A percentile compares a stretch with the other conserved stretches of the same genome.
Conservation (phyloP, 139 green algal genomes). For the Picochlorum sp. region DNA sequence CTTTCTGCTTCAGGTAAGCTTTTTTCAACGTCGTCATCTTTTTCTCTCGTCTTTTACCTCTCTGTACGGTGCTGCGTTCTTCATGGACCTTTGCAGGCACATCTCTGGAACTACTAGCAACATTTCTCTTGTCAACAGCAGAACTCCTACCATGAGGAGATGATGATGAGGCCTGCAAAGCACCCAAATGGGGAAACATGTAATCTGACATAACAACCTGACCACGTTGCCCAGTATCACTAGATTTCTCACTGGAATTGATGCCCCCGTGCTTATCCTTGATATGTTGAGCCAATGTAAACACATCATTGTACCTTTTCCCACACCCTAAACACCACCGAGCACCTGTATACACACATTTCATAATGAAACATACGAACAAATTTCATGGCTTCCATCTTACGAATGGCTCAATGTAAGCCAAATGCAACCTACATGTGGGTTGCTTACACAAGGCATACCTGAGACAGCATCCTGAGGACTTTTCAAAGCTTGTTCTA, state of each 20-base stretch:
- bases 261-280: constrained; percentile 52
- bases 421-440: no score
- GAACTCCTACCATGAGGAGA: no score
- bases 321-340: constrained; percentile 56
- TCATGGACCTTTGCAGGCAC: background rate
- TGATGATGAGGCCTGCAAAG: no score
- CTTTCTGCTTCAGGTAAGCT: background rate
- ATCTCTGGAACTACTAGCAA: background rate
- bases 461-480: no score
- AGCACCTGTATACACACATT: constrained; percentile 22
- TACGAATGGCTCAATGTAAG: no score
- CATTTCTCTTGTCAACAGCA: no score
- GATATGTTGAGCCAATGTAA: constrained; percentile 61
- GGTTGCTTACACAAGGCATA: no score
- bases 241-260: constrained; percentile 23
- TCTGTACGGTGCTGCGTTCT: no score
- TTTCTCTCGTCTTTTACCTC: background rate
- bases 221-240: background rate
- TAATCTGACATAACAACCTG: no score
- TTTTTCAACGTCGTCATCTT: background rate
- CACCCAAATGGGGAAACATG: no score
- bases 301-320: constrained; percentile 40
- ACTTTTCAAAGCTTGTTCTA: no score
- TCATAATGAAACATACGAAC: background rate
- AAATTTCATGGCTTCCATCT: no score